Percentiles rank a stretch among this genome's conserved stretches.
These are phyloP conservation scores for Teunomyces cretensis DNA, from an alignment of 805 yeast genomes.

Conservation along the genomic window DNA sequence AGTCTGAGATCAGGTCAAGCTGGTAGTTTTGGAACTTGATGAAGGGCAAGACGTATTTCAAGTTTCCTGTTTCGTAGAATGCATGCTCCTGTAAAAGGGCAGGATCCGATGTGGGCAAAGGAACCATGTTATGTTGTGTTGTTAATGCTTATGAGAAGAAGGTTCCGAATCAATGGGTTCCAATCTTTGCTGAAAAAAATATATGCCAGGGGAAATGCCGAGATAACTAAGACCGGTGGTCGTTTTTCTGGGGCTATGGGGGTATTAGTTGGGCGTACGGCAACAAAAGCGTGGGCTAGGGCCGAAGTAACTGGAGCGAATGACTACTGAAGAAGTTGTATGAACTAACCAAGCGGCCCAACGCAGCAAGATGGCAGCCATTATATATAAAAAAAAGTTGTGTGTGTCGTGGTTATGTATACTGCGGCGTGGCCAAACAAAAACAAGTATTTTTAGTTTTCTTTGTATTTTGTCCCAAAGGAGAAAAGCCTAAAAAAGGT, in stretches of 20 bases:
- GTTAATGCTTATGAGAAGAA: background rate
- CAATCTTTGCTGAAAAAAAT: too few species aligned
- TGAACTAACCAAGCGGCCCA: too few species aligned
- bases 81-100: conserved; percentile 25
- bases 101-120: conserved; percentile 19
- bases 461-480: background rate
- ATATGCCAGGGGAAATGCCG: too few species aligned
- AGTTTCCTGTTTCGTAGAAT: conserved; percentile 29
- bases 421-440: background rate
- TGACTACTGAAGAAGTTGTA: too few species aligned
- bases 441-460: background rate
- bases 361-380: too few species aligned
- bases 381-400: too few species aligned
- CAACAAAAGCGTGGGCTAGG: too few species aligned
- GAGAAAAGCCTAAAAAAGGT: background rate
- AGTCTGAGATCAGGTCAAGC: conserved; percentile 6
- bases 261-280: too few species aligned
- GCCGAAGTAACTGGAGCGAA: too few species aligned
- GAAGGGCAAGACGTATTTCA: conserved; percentile 22
- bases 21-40: conserved; percentile 22
- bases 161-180: too few species aligned
- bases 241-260: too few species aligned
- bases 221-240: too few species aligned
- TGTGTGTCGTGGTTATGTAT: background rate
- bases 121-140: conserved; percentile 16